Base-by-base conservation (phyloP, 306 rosid species). In the Sesbania bispinosa region DNA sequence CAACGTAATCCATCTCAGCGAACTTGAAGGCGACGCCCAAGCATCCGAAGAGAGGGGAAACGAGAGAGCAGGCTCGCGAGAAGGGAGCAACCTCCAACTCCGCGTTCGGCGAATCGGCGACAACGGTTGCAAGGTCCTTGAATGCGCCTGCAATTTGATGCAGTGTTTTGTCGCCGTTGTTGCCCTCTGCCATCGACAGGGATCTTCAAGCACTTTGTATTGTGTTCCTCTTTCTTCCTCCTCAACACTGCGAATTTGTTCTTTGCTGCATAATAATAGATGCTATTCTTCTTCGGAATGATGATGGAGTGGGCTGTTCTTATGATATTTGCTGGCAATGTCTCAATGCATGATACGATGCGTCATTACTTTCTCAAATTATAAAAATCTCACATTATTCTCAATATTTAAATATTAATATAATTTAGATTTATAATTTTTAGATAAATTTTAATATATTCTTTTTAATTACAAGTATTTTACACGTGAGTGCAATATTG, bases 21-120 rank as follows among this genome's bases (percentile, higher is more conserved):
- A 94, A 94, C 83, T 87, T 94, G 88, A 94, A 94, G 27, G 99
- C 99, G 41, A 94, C 80, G 35, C 99, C 99, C 58, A 94, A 73
- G 80, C 85, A 94, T 7, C 88, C 91, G 54, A 94, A 89, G 63
- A 94, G 95, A 64, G 99, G 97, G 9, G 97, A 94, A 26, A 94
- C 75, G 23, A 81, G 89, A 47, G 99, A 75, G 62, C 97, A 94
- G 4, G 99, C 99, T 2, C 10, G 78, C 0, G 95, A 84, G 84
- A 94, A 94, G 1, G 88, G 74, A 48, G 84, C 93, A 21, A 91
- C 80, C 39, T 87, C 87, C 7, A 94, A 66, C 0, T 83, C 84
- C 3, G 69, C 67, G 13, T 33, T 23, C 45, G 50, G 84, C 36
- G 96, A 82, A 61, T 83, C 84, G 7, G 89, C 75, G 5, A 86